Base-by-base conservation (phyloP, 352 stramenopile species). In the Globisporangium splendens region DNA sequence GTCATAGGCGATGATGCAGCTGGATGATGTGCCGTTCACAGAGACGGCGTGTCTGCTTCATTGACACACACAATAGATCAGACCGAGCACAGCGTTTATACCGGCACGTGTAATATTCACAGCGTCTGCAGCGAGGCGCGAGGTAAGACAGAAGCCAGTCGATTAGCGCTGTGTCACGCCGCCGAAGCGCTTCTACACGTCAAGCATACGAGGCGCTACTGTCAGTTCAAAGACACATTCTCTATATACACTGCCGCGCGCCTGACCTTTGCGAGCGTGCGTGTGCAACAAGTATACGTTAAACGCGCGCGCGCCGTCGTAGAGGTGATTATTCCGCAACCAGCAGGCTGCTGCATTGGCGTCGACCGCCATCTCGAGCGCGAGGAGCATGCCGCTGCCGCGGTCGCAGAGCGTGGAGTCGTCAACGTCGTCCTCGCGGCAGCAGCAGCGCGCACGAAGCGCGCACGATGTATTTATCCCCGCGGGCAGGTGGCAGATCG, bases 401-500 rank as follows among this genome's bases (percentile, higher is more conserved):
- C 46, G 15, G 33, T 31, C 42, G 48, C 39, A 20, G 28, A 35
- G 28, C 35, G 31, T 13, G 38, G 14, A 5, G 33, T 38, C 43
- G 18, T 46, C 18, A 38, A 21, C 44, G 21, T 12, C 31, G 14
- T 31, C 22, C 7, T 38, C 44, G 21, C 20, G 48, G 8, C 47
- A 46, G 18, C 47, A 46, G 18, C 56, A 50, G 62, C 71, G 63
- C 56, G 75, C 66, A 53, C 77, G 73, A 54, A 77, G 69, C 59
- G 56, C 68, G 21, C 63, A 68, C 62, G 69, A 77, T 44, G 55
- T 76, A 24, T 88, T 88, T 61, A 84, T 81, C 59, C 77, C 79
- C 51, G 74, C 73, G 56, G 56, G 61, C 12, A 73, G 64, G 24
- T 92, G 84, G 84, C 75, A 86, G 53, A 66, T 87, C 31, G 67